Percentiles rank a stretch among this genome's conserved stretches.
Conservation (phyloP, 176 grass and related monocot genomes). For the Aegilops bicornis region DNA sequence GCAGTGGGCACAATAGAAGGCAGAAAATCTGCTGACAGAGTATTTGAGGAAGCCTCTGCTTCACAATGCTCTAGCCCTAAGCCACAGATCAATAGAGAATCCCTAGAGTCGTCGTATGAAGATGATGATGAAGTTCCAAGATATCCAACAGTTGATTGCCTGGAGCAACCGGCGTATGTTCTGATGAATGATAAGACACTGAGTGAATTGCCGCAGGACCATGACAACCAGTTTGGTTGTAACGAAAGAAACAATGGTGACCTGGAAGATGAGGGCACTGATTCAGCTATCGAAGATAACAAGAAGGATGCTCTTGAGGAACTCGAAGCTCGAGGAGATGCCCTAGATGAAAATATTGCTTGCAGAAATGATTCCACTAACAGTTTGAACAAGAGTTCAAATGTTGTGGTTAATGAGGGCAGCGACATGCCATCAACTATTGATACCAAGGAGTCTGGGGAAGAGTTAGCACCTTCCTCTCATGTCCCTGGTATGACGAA, state of each 20-base stretch:
- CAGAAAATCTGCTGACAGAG: background rate
- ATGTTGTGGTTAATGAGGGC: slow-evolving; percentile 16
- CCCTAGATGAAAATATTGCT: slow-evolving; percentile 28
- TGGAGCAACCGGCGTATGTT: slow-evolving; percentile 29
- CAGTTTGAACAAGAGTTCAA: slow-evolving; percentile 24
- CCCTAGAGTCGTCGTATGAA: slow-evolving; percentile 15
- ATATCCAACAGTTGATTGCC: slow-evolving; percentile 28
- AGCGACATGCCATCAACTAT: background rate
- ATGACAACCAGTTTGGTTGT: slow-evolving; percentile 16
- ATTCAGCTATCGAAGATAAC: slow-evolving; percentile 35
- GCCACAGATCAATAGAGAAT: slow-evolving; percentile 17
- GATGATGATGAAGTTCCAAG: slow-evolving; percentile 20
- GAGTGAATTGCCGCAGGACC: slow-evolving; percentile 33
- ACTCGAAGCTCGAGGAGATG: slow-evolving; percentile 15
- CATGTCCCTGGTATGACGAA: background rate
- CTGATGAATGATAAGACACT: slow-evolving; percentile 12
- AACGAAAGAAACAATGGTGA: slow-evolving; percentile 23
- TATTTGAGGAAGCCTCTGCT: slow-evolving; percentile 34
- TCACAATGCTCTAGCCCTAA: slow-evolving; percentile 22
- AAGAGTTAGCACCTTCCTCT: slow-evolving; percentile 22
- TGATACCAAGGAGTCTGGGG: background rate
- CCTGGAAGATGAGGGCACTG: slow-evolving; percentile 25
- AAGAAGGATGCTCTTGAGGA: slow-evolving; percentile 17
- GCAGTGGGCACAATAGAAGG: slow-evolving; percentile 24
- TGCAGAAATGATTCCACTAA: slow-evolving; percentile 13